Conservation (phyloP, 495 filamentous ascomycete genomes). For the Oidiodendron maius region DNA sequence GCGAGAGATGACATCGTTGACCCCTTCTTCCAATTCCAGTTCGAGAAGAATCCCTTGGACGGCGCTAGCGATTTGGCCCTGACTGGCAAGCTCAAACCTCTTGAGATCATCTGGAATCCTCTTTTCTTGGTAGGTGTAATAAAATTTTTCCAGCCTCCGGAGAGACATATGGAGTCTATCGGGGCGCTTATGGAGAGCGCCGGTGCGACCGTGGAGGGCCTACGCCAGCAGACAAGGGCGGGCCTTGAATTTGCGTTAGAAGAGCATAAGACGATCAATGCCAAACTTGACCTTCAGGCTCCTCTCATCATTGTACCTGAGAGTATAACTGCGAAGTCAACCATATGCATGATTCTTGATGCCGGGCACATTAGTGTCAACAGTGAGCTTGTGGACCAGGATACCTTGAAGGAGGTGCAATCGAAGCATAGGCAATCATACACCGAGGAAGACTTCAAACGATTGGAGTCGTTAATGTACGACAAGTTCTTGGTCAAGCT, state of each 20-base stretch:
- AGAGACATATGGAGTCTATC: conserved; percentile 97
- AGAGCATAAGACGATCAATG: conserved; percentile 97
- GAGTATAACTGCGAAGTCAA: conserved; percentile 71
- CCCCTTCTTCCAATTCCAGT: conserved; percentile 84
- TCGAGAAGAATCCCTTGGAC: conserved; percentile 93
- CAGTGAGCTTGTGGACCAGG: conserved; percentile 87
- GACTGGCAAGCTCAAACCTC: conserved; percentile 85
- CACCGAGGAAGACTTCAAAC: conserved; percentile 80
- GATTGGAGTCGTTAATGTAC: conserved; percentile 87
- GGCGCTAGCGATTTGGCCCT: conserved; percentile 85
- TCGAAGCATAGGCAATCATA: conserved; percentile 84
- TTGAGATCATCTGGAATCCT: conserved; percentile 96
- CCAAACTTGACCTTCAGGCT: conserved; percentile 90
- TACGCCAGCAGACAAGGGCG: conserved; percentile 91
- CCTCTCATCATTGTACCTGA: conserved; percentile 95
- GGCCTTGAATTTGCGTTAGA: conserved; percentile 93
- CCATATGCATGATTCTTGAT: conserved; percentile 87
- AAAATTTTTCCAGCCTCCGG: conserved; percentile 92
- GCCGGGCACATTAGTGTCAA: conserved; percentile 92
- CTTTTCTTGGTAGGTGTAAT: conserved; percentile 82
- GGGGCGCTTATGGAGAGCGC: conserved; percentile 89
- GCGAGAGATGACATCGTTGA: conserved; percentile 45
- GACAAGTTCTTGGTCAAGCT: conserved; percentile 91
- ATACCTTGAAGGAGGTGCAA: conserved; percentile 81
- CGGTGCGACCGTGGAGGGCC: conserved; percentile 87